These are phyloP conservation scores for Handroanthus guayacan DNA, from an alignment of 257 asterid genomes.

Conservation along the genomic window DNA sequence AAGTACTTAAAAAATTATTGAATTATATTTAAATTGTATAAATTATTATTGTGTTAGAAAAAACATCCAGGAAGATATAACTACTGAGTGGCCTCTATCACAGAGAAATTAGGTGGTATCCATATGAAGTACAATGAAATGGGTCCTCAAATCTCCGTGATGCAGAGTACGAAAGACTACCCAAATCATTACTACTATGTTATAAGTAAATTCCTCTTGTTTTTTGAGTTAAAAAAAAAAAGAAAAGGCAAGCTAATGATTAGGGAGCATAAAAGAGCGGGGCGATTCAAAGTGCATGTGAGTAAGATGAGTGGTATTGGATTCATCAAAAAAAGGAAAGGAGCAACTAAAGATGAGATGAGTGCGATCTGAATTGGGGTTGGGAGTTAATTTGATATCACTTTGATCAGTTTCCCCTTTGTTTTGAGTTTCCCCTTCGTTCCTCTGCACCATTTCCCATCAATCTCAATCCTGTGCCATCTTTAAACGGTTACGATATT, in stretches of 20 bases:
- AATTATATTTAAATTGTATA: no score
- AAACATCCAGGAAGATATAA: no score
- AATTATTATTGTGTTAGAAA: no score
- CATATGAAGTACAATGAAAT: no score
- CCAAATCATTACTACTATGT: background rate
- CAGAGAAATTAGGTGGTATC: no score
- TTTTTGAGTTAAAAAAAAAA: background rate
- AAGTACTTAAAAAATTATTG: no score
- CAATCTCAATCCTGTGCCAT: no score
- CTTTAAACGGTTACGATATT: no score
- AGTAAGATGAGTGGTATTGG: background rate
- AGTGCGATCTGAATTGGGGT: background rate
- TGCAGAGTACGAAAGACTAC: no score
- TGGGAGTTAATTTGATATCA: constrained; percentile 12
- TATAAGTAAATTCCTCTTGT: background rate
- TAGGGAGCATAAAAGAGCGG: background rate
- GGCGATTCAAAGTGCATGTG: background rate
- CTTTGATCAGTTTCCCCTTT: no score
- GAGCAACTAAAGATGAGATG: background rate
- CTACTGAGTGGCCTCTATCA: no score
- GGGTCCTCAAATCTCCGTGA: no score
- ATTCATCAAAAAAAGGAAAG: background rate
- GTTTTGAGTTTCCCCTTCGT: constrained; percentile 23
- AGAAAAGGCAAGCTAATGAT: background rate
- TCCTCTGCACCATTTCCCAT: background rate